Percentiles rank a stretch among this genome's conserved stretches.
Conservation (phyloP, 2,329 filamentous ascomycete species). For the Aspergillus viridinutans region DNA sequence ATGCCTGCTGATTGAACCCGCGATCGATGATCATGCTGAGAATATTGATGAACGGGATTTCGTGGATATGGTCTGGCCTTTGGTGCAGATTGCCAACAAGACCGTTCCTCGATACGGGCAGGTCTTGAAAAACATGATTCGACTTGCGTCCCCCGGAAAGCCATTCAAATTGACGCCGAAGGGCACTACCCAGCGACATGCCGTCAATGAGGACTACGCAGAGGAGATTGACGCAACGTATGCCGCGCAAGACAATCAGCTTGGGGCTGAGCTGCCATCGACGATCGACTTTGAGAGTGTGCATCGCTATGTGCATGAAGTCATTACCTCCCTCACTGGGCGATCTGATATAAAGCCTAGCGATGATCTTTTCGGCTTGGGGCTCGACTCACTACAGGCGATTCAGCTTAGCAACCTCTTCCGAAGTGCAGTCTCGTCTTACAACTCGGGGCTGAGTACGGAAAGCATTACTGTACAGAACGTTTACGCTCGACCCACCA, state of each 20-base stretch:
- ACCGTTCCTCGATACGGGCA: constrained; percentile 37
- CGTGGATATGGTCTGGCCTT: constrained; percentile 43
- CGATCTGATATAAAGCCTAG: neutral
- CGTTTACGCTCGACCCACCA: too few relatives aligned
- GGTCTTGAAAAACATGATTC: constrained; percentile 39
- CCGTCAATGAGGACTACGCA: constrained; percentile 6
- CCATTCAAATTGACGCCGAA: constrained; percentile 45
- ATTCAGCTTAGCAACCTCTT: neutral
- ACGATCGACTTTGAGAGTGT: neutral
- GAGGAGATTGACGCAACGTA: constrained; percentile 9
- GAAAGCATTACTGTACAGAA: too few relatives aligned
- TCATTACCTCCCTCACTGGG: neutral
- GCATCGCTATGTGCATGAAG: neutral
- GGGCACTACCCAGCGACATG: constrained; percentile 20
- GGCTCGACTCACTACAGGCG: constrained; percentile 12
- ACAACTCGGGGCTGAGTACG: too few relatives aligned
- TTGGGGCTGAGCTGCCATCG: too few relatives aligned
- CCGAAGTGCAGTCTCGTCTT: too few relatives aligned
- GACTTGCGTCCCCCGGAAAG: constrained; percentile 37
- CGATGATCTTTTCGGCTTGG: constrained; percentile 6
- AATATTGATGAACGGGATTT: constrained; percentile 13
- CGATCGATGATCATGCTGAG: constrained; percentile 7
- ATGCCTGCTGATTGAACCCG: constrained; percentile 33
- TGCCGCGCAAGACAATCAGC: neutral
- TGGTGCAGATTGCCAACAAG: constrained; percentile 41